These are phyloP conservation scores for Geoglossum glabrum DNA, from an alignment of 495 filamentous ascomycete genomes.

Conservation along the genomic window DNA sequence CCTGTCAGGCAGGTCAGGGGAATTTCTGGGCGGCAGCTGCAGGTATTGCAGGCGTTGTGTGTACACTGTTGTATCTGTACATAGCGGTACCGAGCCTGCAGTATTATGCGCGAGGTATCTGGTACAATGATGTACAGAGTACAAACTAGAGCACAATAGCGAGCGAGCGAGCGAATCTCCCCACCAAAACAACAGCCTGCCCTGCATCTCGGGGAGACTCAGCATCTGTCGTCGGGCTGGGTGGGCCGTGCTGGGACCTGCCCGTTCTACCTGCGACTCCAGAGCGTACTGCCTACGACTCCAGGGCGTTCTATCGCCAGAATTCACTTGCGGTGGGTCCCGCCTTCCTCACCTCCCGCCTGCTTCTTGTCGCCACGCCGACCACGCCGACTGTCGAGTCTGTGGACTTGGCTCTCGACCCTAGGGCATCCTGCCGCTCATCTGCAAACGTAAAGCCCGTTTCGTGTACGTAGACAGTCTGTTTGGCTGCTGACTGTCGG, in stretches of 20 bases:
- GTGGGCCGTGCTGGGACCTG: background rate
- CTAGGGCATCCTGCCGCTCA: background rate
- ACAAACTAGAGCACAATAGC: no score
- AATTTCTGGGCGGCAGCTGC: constrained; percentile 1
- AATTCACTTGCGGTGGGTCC: background rate
- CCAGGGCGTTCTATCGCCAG: background rate
- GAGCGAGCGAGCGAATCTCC: background rate
- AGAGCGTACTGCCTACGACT: background rate
- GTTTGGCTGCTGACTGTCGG: background rate
- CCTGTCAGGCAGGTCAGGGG: constrained; percentile 1
- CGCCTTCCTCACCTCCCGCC: background rate
- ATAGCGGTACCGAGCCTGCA: no score
- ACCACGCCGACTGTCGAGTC: no score
- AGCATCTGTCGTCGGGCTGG: background rate
- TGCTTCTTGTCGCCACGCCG: no score
- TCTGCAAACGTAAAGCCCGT: background rate
- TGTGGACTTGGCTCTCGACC: background rate
- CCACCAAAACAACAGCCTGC: constrained; percentile 4
- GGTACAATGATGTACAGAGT: no score
- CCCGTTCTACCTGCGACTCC: background rate
- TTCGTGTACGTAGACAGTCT: background rate
- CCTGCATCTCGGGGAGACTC: background rate
- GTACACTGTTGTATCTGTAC: no score
- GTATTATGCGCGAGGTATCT: no score
- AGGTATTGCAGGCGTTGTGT: no score